Percentiles rank a stretch among this genome's conserved stretches.
Conservation (phyloP, 2,329 filamentous ascomycete genomes). For the Colletotrichum liaoningense region DNA sequence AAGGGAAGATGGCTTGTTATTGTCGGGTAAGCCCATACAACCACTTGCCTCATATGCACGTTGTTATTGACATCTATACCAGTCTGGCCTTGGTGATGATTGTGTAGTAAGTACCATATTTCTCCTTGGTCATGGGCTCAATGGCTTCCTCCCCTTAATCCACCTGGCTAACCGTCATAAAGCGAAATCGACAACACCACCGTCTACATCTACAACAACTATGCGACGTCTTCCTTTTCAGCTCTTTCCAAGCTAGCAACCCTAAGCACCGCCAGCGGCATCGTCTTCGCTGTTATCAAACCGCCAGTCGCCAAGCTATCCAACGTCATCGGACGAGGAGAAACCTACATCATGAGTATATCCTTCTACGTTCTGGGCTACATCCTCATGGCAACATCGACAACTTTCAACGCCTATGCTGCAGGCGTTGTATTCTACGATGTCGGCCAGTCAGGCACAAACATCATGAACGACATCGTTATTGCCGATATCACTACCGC, state of each 20-base stretch:
- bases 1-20: constrained; percentile 24
- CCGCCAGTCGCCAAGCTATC: constrained; percentile 22
- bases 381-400: constrained; percentile 21
- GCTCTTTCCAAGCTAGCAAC: constrained; percentile 23
- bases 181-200: constrained; percentile 25
- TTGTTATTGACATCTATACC: background rate
- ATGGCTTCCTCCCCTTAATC: background rate
- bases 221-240: constrained; percentile 21
- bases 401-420: constrained; percentile 15
- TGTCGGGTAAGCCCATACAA: background rate
- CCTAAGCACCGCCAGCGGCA: constrained; percentile 6
- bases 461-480: constrained; percentile 28
- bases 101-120: constrained; percentile 1
- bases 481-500: constrained; percentile 30
- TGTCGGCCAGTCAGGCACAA: constrained; percentile 18
- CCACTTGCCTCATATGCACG: background rate
- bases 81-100: constrained; percentile 23
- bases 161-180: background rate
- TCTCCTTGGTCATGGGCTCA: too few species aligned
- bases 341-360: constrained; percentile 23
- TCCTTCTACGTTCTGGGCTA: constrained; percentile 17
- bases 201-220: constrained; percentile 24
- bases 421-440: constrained; percentile 19
- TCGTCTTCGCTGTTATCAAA: constrained; percentile 21
- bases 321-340: constrained; percentile 22